Evolutionary conservation across 768 basidiomycete species (phyloP), one percentile per base, ranked within the genome.

Genomic region (Crucibulum laeve): DNA sequence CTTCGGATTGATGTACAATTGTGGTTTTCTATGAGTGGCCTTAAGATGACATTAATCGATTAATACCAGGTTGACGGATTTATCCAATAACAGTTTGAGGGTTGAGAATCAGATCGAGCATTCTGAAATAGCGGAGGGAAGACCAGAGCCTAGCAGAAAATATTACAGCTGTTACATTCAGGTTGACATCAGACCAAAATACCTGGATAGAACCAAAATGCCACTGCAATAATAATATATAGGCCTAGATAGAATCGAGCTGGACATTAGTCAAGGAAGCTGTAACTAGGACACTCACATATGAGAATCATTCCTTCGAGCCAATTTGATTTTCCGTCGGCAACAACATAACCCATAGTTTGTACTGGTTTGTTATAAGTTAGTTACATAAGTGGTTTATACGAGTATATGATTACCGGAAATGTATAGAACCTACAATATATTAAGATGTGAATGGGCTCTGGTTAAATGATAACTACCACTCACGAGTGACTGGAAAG

Each of bases 321-420:
- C 71, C 92, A 96, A 60, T 94, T 95, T 22, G 84, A 88, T 57
- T 81, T 87, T 10, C 91, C 91, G 52, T 96, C 94, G 38, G 80
- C 76, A 4, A 94, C 77, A 17, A 85, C 82, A 55, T 88, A 90
- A 56, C 87, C 89, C 62, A 95, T 89, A 3, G 88, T 87, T 51
- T 90, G 67, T 11, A 90, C 84, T 84, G 45, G 1, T 18, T 5
- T 32, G 28, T 15, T 2, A 14, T 30, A 10, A 38, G 33, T 38
- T n/a, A 39, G 18, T 43, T 24, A n/a, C 32, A 15, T 4, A 40
- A 19, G 15, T 24, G 17, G 17, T 6, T 28, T 15, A 22, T 14
- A 35, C 11, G 8, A 28, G 21, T 15, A 40, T 25, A 21, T 8
- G 18, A 22, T 22, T 51, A 77, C 76, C 74, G 44, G 77, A 70